Evolutionary conservation across 495 filamentous ascomycete genomes (phyloP), one percentile per base, ranked within the genome.

Genomic region (Penicillium longicatenatum): DNA sequence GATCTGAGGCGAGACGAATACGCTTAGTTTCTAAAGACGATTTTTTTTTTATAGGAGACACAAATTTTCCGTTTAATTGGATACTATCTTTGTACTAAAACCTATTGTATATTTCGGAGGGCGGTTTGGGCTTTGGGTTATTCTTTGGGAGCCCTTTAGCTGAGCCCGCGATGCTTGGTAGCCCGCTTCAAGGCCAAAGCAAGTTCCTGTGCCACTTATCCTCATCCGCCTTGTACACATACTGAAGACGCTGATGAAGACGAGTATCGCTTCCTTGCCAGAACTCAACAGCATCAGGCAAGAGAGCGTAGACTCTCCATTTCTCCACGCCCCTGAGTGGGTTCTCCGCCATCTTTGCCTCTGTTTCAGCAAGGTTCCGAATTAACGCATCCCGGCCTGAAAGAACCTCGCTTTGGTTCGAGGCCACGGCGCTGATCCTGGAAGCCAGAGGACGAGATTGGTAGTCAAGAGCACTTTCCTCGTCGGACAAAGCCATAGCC

Each of bases 201-300:
- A 57, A 41, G 7, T 60, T 7, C 37, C 54, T 64, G 17, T 45
- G 20, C 61, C 61, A 64, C 14, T 20, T 12, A 78, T 84, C 89
- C 61, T 74, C 75, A 9, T 46, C 70, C 45, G 75, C 77, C 33
- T 79, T 77, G 62, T 81, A 85, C 24, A 82, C 80, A 78, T 98
- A 98, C 60, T 85, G 77, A 72, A 98, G 97, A 22, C 94, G 89
- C 84, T 97, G 91, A 81, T 96, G 92, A 68, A 97, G 72, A 37
- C 94, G 82, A 77, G 86, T 95, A 56, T 86, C 79, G 53, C 93
- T 81, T 30, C 94, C 94, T 76, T 96, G 90, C 93, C 92, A 97
- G 72, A 97, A 97, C 78, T 97, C 93, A 37, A 97, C 81, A 50
- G 83, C 82, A 70, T 90, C 87, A 1, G 94, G 94, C 55, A 91